Evolutionary conservation across 2,329 filamentous ascomycete genomes (phyloP).

Genomic region (Chalara sp.): DNA sequence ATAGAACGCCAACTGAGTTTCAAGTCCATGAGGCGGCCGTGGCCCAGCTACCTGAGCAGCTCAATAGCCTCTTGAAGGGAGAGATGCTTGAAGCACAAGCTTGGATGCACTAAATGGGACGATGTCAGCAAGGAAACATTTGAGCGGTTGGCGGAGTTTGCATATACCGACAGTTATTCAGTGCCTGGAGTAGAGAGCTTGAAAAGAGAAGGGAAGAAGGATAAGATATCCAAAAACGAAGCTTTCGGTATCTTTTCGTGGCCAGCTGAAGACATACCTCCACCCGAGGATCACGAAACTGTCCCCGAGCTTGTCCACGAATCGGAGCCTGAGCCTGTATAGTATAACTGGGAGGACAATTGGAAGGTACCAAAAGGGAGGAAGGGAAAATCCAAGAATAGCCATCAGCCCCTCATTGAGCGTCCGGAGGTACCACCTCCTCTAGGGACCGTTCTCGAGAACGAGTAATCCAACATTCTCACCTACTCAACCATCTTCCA

Average conservation of each 20-base stretch:
- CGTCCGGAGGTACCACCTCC: no score
- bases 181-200: neutral
- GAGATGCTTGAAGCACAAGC: neutral
- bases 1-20: constrained; percentile 11
- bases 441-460: no score
- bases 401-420: no score
- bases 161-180: neutral
- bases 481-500: no score
- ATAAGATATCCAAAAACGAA: no score
- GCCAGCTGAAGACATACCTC: neutral
- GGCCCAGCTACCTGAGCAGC: constrained; percentile 12
- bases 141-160: neutral
- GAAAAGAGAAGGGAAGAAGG: neutral
- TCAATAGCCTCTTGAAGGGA: constrained; percentile 1
- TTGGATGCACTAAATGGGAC: neutral
- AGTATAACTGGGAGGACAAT: neutral
- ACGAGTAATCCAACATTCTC: no score
- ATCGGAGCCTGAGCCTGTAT: neutral
- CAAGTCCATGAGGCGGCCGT: constrained; percentile 15
- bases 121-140: neutral
- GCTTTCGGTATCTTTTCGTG: neutral
- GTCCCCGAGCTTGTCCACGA: neutral
- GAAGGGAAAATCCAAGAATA: no score
- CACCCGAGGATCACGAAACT: neutral
- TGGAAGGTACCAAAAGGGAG: no score